phyloP scores from a whole-genome alignment of 306 rosid species.

The Vigna unguiculata region DNA sequence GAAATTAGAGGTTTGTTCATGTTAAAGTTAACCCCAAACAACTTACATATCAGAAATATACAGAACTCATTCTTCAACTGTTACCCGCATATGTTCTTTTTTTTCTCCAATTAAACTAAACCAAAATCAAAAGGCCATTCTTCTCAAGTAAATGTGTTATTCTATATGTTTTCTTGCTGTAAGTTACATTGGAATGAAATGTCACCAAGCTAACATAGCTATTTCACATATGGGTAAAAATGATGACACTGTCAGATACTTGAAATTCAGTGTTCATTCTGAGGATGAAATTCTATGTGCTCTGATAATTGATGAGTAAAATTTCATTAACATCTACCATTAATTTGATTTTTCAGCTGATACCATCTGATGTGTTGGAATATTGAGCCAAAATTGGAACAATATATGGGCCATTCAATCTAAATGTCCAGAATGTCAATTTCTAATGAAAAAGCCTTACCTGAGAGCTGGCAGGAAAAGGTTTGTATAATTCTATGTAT shows the following conservation, averaged over 20 bases:
- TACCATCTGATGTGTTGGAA: not conserved
- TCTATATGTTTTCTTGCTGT: not conserved
- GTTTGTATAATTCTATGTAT: conserved; percentile 84
- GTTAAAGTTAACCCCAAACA: not conserved
- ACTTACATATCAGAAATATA: not conserved
- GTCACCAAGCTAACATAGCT: not conserved
- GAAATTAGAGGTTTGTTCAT: not conserved
- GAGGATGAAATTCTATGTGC: conserved; percentile 4
- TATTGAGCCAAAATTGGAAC: conserved; percentile 20
- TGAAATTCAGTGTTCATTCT: conserved; percentile 11
- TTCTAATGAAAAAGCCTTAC: conserved; percentile 61
- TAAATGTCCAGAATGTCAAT: conserved; percentile 33
- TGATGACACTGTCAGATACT: conserved; percentile 8
- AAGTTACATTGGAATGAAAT: conserved; percentile 25
- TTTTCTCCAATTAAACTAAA: conserved; percentile 29
- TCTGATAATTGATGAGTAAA: conserved; percentile 13
- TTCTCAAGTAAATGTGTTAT: conserved; percentile 32
- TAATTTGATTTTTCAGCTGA: not conserved
- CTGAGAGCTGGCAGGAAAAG: conserved; percentile 75
- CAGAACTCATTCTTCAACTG: conserved; percentile 18
- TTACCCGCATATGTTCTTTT: not conserved
- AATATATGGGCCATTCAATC: conserved; percentile 24
- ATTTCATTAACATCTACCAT: conserved; percentile 17
- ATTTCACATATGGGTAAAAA: not conserved
- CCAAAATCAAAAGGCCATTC: conserved; percentile 16